Base-by-base conservation (phyloP, 176 grass and related monocot species). In the Carex pumila region DNA sequence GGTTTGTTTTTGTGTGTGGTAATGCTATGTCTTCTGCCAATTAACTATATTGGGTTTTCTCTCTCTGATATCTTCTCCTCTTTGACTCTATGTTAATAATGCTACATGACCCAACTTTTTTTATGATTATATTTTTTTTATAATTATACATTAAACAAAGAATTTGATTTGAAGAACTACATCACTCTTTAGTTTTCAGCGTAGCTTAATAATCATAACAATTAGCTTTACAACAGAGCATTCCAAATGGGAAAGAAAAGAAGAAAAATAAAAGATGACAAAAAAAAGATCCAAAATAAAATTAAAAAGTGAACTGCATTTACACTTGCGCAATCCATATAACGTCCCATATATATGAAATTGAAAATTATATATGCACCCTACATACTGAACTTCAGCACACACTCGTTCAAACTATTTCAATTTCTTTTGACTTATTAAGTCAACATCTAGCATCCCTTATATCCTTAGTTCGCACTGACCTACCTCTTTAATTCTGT, bases 381-480 rank as follows among this genome's bases (percentile, higher is more conserved):
- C 45, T 47, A 8, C 45, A 49, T 69, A 15, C 65, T 69, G 34
- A 70, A 39, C 41, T 70, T 41, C 15, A 70, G 66, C 47, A 50
- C 19, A 53, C 45, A 53, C 47, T 75, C 25, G 4, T 52, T 53
- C 31, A 68, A 37, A 37, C 13, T 36, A 39, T 52, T 74, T 29
- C 45, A 74, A 29, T 52, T 13, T 52, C 34, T 39, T 39, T 80
- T 79, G 70, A 89, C 84, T 52, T 30, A 22, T 22, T 2, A 5
- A 36, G 58, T 83, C 79, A 86, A 86, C 54, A 76, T 8, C 13
- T 54, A 19, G 52, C 4, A 17, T 71, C 1, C 68, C 18, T 53
- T 12, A 8, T 87, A 80, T 30, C 31, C 71, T 82, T 62, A 71
- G 4, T 43, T 79, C 0, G 18, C 87, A n/a, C 85, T 76, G 75